phyloP scores from a whole-genome alignment of 179 eudicot species.

The Sideroxylon spinosum region DNA sequence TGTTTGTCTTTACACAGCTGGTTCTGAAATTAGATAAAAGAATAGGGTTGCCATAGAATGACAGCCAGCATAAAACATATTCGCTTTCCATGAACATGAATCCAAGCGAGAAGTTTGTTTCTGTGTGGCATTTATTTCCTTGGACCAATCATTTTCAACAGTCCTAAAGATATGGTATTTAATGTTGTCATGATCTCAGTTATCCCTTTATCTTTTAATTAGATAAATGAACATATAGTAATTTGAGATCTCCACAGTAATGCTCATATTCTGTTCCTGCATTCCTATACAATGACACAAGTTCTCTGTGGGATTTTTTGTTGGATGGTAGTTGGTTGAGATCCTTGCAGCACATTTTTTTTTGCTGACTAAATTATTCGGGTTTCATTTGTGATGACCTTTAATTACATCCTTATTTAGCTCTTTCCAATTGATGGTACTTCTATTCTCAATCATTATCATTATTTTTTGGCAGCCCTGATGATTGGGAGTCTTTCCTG shows the following conservation, averaged over 20 bases:
- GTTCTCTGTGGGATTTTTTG: background rate
- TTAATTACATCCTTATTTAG: background rate
- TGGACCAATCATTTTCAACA: background rate
- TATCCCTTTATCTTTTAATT: background rate
- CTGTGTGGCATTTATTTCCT: background rate
- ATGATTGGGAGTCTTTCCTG: conserved; percentile 90
- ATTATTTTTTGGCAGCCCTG: conserved; percentile 63
- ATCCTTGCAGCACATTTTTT: background rate
- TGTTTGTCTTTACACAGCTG: too few species aligned
- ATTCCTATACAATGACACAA: background rate
- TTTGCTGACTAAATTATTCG: background rate
- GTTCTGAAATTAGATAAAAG: too few species aligned
- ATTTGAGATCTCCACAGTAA: background rate
- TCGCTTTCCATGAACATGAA: too few species aligned
- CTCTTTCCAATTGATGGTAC: background rate
- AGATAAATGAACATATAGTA: background rate
- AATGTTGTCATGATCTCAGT: background rate
- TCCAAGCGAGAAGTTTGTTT: too few species aligned
- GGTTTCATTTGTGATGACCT: background rate
- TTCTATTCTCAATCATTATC: conserved; percentile 7
- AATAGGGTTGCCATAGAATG: too few species aligned
- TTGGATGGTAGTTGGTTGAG: background rate
- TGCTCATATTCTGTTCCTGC: background rate
- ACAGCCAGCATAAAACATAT: too few species aligned
- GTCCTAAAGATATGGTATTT: background rate